Conservation (phyloP, 1,139 yeast species). For the Saccharomyces hybrid region DNA sequence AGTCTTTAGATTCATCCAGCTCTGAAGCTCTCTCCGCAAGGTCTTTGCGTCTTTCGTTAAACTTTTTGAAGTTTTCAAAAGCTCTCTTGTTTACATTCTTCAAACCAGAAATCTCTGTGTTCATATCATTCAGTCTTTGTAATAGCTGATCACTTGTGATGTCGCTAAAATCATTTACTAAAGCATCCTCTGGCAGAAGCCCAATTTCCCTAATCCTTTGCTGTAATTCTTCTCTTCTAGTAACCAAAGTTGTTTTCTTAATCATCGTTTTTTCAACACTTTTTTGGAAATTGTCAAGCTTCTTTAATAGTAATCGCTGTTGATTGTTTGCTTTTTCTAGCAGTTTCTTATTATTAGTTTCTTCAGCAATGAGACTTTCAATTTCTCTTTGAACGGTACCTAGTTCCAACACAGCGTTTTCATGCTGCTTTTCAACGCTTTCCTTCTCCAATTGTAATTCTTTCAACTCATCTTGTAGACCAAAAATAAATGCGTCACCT, state of each 20-base stretch:
- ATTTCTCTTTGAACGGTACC: constrained; percentile 24
- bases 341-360: constrained; percentile 34
- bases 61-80: constrained; percentile 70
- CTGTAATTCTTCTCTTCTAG: constrained; percentile 66
- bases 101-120: constrained; percentile 53
- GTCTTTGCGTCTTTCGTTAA: constrained; percentile 65
- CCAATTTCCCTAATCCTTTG: constrained; percentile 77
- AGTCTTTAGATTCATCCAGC: constrained; percentile 58
- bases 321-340: constrained; percentile 48
- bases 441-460: constrained; percentile 16
- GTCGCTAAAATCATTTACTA: constrained; percentile 40
- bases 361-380: constrained; percentile 23
- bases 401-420: constrained; percentile 34
- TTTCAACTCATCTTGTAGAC: constrained; percentile 33
- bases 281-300: constrained; percentile 57
- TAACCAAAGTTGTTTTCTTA: constrained; percentile 51
- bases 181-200: constrained; percentile 80
- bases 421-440: constrained; percentile 25
- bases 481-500: constrained; percentile 19
- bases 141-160: constrained; percentile 48
- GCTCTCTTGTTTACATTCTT: constrained; percentile 87
- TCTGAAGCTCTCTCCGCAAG: constrained; percentile 60
- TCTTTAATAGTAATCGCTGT: constrained; percentile 47
- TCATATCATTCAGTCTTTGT: constrained; percentile 47
- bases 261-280: constrained; percentile 59